A percentile compares a stretch with the other conserved stretches of the same genome.
These are phyloP conservation scores for Spiromastix sp. DNA, from an alignment of 2,329 filamentous ascomycete genomes.

Conservation along the genomic window DNA sequence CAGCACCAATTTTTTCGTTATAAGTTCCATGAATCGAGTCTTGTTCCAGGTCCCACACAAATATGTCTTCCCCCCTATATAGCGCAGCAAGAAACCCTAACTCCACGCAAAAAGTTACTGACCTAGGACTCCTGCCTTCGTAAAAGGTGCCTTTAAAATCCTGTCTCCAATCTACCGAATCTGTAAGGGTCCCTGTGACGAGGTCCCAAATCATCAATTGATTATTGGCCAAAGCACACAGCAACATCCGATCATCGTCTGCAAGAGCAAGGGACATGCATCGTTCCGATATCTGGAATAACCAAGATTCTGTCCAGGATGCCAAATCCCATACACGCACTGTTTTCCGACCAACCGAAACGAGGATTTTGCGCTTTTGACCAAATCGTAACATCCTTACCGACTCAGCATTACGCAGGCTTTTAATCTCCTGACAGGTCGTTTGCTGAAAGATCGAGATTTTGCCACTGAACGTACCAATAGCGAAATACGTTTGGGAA, in stretches of 20 bases:
- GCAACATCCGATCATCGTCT: background rate
- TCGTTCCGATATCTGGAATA: background rate
- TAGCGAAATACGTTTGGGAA: slow-evolving; percentile 19
- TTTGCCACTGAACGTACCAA: slow-evolving; percentile 20
- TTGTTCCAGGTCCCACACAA: background rate
- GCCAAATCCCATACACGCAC: background rate
- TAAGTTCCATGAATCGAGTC: background rate
- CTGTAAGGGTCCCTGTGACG: too few species aligned
- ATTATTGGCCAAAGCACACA: too few species aligned
- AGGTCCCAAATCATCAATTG: too few species aligned
- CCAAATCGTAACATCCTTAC: background rate
- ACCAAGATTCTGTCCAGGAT: background rate
- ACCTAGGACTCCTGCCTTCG: too few species aligned
- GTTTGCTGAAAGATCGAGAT: slow-evolving; percentile 19
- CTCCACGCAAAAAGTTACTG: too few species aligned
- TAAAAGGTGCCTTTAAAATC: too few species aligned
- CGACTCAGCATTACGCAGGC: background rate
- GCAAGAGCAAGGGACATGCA: background rate
- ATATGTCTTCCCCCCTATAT: background rate
- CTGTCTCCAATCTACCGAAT: too few species aligned
- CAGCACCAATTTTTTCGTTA: background rate
- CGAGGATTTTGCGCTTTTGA: background rate
- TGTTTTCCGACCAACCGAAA: background rate
- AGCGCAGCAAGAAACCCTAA: background rate
- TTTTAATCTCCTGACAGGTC: background rate